Base-by-base conservation (phyloP, 345 rosid species). In the Arabis alpina region DNA sequence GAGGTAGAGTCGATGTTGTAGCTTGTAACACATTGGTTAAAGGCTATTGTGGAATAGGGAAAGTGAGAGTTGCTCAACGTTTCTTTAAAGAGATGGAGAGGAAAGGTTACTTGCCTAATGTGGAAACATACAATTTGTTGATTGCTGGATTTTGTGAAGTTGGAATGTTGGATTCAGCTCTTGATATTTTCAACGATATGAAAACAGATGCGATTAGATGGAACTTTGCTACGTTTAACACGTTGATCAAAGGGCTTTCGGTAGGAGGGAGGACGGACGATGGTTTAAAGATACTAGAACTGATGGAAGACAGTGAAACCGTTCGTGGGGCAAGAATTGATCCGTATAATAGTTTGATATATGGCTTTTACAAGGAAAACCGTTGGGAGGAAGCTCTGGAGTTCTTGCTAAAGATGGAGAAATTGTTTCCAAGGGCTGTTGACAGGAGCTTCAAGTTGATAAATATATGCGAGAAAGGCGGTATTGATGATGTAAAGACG, bases 81-180 rank as follows among this genome's bases (percentile, higher is more conserved):
- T 83, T 88, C 68, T 68, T 89, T 59, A 80, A 80, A 63, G 88
- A 85, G 82, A 91, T 93, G 97, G 97, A 91, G 77, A 75, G 77
- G 37, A 86, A 85, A 32, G 97, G 96, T 4, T 81, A 92, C 58
- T 88, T 93, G 71, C 86, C 95, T 4, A 89, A 87, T 77, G 88
- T 61, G 4, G 90, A 86, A 54, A 84, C 94, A 7, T 89, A 86
- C 66, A 91, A 89, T 62, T 51, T 65, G 69, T 75, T 91, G 71
- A 89, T 93, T 24, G 61, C 81, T 14, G 93, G 96, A 23, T 89
- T 79, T 64, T 91, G 86, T 45, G 80, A 81, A 15, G 51, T 62
- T 14, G 76, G 84, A 28, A 82, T 84, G 88, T 68, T 91, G 73
- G 90, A 89, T 51, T 75, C 64, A 19, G 93, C 94, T 24, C 80